A percentile compares a stretch with the other conserved stretches of the same genome.
Evolutionary conservation across 306 rosid species (phyloP).

Genomic region (Canavalia gladiata): DNA sequence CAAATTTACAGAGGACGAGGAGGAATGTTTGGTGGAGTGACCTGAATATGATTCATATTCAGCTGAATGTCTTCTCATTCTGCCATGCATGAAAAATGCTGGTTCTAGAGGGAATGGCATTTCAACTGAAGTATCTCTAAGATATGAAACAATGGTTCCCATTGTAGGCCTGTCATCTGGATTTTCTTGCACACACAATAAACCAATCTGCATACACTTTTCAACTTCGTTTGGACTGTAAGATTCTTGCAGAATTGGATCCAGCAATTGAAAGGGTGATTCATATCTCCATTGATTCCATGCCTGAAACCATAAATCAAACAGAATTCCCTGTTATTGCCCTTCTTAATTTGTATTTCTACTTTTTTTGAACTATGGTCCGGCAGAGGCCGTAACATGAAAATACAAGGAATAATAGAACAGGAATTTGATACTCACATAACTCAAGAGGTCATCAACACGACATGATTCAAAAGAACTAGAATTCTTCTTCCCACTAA

Average conservation of each 20-base stretch:
- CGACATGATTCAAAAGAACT: constrained; percentile 46
- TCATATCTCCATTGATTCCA: constrained; percentile 66
- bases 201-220: constrained; percentile 65
- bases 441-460: constrained; percentile 55
- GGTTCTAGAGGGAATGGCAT: constrained; percentile 69
- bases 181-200: constrained; percentile 74
- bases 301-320: constrained; percentile 50
- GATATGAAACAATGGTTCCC: constrained; percentile 55
- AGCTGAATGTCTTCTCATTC: constrained; percentile 42
- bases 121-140: constrained; percentile 50
- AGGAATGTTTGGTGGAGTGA: constrained; percentile 47
- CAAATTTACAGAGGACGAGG: constrained; percentile 43
- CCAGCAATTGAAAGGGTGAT: constrained; percentile 47
- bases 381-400: background rate
- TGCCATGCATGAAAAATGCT: constrained; percentile 60
- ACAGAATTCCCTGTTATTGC: background rate
- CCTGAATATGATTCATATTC: constrained; percentile 45
- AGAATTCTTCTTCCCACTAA: constrained; percentile 61
- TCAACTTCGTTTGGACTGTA: constrained; percentile 49
- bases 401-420: background rate
- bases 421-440: constrained; percentile 51
- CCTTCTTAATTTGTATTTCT: background rate
- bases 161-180: constrained; percentile 73
- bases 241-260: constrained; percentile 53
- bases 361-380: background rate